phyloP scores from a whole-genome alignment of 2,329 filamentous ascomycete species.

The Colletotrichum sp. region DNA sequence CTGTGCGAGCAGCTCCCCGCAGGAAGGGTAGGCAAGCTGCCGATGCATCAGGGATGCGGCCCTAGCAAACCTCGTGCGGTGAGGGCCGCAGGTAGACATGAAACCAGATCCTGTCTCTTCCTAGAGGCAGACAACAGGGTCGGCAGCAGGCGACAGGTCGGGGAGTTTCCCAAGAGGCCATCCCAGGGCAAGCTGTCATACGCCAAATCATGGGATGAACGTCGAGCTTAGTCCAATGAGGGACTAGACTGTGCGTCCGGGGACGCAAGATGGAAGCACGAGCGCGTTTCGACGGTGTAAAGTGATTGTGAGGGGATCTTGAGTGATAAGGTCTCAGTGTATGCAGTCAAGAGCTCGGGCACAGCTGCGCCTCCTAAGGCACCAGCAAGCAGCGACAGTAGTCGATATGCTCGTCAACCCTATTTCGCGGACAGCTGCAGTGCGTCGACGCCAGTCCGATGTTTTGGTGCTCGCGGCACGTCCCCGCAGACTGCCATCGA shows the following conservation, averaged over 20 bases:
- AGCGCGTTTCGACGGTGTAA: background rate
- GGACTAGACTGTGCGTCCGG: background rate
- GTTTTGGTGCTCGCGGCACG: background rate
- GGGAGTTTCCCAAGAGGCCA: background rate
- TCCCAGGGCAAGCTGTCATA: background rate
- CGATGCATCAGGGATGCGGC: background rate
- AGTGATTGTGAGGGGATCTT: background rate
- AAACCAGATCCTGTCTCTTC: background rate
- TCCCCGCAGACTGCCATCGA: background rate
- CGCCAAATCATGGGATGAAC: conserved; percentile 1
- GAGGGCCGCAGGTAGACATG: background rate
- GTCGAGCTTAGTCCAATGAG: background rate
- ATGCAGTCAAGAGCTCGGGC: background rate
- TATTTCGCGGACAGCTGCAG: background rate
- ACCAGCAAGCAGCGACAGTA: background rate
- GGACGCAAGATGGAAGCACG: background rate
- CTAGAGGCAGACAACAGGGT: background rate
- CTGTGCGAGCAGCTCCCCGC: conserved; percentile 1
- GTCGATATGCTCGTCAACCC: background rate
- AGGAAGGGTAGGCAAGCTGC: background rate
- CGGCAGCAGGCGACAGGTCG: background rate
- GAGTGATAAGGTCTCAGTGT: background rate
- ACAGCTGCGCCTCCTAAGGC: background rate
- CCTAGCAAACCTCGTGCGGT: background rate
- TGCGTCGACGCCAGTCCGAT: background rate